A percentile compares a stretch with the other conserved stretches of the same genome.
Evolutionary conservation across 2,329 filamentous ascomycete genomes (phyloP).

Genomic region (Bertia moriformis): DNA sequence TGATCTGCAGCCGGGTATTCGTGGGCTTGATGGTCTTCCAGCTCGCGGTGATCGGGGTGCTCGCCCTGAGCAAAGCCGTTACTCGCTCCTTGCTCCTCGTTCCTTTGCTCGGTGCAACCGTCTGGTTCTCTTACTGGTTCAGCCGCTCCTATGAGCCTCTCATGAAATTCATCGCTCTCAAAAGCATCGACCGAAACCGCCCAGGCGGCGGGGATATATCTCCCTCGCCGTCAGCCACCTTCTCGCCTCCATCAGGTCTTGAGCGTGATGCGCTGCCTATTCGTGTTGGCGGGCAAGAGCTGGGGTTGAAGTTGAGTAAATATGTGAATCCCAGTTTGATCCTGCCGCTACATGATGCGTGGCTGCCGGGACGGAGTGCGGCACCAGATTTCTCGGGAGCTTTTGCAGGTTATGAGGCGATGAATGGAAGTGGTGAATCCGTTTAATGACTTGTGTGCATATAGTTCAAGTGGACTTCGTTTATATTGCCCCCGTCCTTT

Average conservation of each 20-base stretch:
- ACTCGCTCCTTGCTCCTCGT: constrained; percentile 57
- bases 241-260: constrained; percentile 23
- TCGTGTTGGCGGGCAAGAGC: constrained; percentile 20
- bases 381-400: not conserved
- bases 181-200: constrained; percentile 56
- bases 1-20: constrained; percentile 86
- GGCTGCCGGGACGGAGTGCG: constrained; percentile 14
- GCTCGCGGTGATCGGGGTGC: constrained; percentile 73
- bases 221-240: constrained; percentile 15
- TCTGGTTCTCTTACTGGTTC: constrained; percentile 84
- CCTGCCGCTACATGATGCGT: constrained; percentile 23
- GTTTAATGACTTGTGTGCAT: too few species aligned
- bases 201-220: constrained; percentile 25
- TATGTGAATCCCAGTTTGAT: constrained; percentile 29
- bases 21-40: constrained; percentile 81
- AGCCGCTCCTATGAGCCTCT: constrained; percentile 70
- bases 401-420: not conserved
- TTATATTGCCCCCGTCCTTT: too few species aligned
- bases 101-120: constrained; percentile 63
- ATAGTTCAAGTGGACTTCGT: too few species aligned
- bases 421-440: not conserved
- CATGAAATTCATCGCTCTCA: constrained; percentile 80
- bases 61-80: constrained; percentile 63
- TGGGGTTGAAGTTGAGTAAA: constrained; percentile 19
- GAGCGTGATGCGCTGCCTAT: constrained; percentile 24